Conservation (phyloP, 352 stramenopile genomes). For the Globisporangium splendens region DNA sequence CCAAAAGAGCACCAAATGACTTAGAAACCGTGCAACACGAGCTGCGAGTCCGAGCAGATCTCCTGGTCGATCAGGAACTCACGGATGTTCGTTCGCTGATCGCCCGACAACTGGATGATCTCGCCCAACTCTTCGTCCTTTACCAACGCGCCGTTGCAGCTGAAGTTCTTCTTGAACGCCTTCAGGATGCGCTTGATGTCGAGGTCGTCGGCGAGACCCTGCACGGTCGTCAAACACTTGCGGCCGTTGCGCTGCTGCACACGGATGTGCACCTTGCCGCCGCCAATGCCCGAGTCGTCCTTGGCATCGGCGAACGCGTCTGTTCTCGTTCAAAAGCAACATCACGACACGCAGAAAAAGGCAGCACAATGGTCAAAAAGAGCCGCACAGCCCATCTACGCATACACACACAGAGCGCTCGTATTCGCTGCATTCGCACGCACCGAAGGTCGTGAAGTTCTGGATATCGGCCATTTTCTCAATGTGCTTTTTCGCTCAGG, state of each 20-base stretch:
- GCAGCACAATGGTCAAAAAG: background rate
- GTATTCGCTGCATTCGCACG: slow-evolving; percentile 18
- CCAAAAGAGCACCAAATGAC: slow-evolving; percentile 3
- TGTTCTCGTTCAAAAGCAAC: slow-evolving; percentile 14
- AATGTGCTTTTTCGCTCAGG: slow-evolving; percentile 4
- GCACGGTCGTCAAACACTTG: slow-evolving; percentile 99
- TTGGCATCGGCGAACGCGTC: slow-evolving; percentile 87
- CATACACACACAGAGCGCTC: slow-evolving; percentile 44
- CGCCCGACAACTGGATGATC: slow-evolving; percentile 99
- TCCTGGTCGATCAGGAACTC: slow-evolving; percentile 99
- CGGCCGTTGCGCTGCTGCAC: slow-evolving; percentile 99
- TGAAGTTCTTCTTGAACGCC: slow-evolving; percentile 99
- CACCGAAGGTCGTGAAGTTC: slow-evolving; percentile 89
- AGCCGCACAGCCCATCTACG: slow-evolving; percentile 2
- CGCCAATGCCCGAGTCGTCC: slow-evolving; percentile 81
- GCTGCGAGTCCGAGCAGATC: slow-evolving; percentile 95
- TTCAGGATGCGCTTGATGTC: slow-evolving; percentile 99
- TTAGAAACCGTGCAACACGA: slow-evolving; percentile 99
- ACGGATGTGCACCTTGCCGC: slow-evolving; percentile 96
- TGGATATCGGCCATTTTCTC: slow-evolving; percentile 78
- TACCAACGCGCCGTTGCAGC: slow-evolving; percentile 98
- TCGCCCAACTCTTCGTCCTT: slow-evolving; percentile 97
- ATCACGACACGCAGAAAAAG: slow-evolving; percentile 5
- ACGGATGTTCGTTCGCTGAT: slow-evolving; percentile 99
- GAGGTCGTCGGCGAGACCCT: slow-evolving; percentile 96